phyloP scores from a whole-genome alignment of 2,329 filamentous ascomycete genomes.

The Xylariaceae sp. region DNA sequence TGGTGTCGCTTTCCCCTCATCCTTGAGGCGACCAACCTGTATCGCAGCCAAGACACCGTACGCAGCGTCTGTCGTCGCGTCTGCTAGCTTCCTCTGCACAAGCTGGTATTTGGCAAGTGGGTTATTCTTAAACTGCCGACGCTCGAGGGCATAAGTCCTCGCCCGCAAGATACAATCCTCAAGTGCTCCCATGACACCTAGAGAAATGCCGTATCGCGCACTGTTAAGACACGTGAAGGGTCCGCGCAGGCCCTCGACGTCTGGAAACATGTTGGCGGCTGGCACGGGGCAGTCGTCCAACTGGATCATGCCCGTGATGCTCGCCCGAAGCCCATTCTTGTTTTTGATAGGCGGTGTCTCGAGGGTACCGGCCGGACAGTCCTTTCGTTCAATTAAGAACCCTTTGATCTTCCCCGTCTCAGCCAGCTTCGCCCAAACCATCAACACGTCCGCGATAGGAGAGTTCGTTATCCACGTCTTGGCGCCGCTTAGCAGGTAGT shows the following conservation, averaged over 20 bases:
- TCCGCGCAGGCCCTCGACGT: slow-evolving; percentile 82
- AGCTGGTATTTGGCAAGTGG: slow-evolving; percentile 95
- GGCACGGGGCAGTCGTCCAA: slow-evolving; percentile 89
- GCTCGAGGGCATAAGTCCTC: slow-evolving; percentile 85
- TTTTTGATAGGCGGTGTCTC: slow-evolving; percentile 92
- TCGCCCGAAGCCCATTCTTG: slow-evolving; percentile 92
- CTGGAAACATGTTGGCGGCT: slow-evolving; percentile 90
- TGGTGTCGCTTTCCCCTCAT: slow-evolving; percentile 82
- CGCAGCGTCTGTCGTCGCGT: slow-evolving; percentile 87
- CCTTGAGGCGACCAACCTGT: slow-evolving; percentile 92
- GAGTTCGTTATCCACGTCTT: slow-evolving; percentile 98
- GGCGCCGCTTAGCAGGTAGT: slow-evolving; percentile 76
- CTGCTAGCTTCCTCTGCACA: slow-evolving; percentile 95
- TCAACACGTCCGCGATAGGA: slow-evolving; percentile 81
- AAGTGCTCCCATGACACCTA: slow-evolving; percentile 90
- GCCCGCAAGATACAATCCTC: slow-evolving; percentile 88
- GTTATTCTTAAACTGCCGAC: slow-evolving; percentile 96
- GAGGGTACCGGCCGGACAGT: slow-evolving; percentile 85
- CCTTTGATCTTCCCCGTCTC: slow-evolving; percentile 93
- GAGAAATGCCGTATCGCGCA: slow-evolving; percentile 90
- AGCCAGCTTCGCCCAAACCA: slow-evolving; percentile 93
- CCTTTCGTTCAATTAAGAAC: slow-evolving; percentile 84
- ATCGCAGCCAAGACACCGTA: slow-evolving; percentile 89
- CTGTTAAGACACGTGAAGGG: slow-evolving; percentile 96
- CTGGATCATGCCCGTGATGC: slow-evolving; percentile 97